Evolutionary conservation across 768 basidiomycete species (phyloP), one percentile per base, ranked within the genome.

Genomic region (Daedaleopsis sinensis): DNA sequence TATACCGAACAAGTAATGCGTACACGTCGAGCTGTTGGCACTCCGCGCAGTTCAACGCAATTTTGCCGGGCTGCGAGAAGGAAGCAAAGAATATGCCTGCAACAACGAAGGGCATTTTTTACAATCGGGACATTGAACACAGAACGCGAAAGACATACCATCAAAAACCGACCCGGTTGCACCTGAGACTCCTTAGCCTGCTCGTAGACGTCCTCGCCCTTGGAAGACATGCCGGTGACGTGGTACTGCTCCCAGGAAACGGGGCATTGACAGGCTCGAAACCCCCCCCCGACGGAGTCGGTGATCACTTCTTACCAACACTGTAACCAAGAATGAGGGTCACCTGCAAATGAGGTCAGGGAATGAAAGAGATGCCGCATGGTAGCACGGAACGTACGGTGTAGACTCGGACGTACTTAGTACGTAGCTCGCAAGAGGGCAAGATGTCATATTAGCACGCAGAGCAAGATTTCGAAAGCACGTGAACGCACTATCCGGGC

Each of bases 11-110:
- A 68, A 98, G 91, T 11, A 96, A 98, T 21, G 97, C 97, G 76
- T 98, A 99, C 68, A 99, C 98, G 76, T 99, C 97, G 65, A 99
- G 91, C 73, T 96, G 93, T 74, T 98, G 96, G 67, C 97, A 91
- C 95, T 98, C 98, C 64, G 97, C 97, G 61, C 98, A 96, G 74
- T 99, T 99, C 97, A 97, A 99, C 61, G 97, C 98, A 65, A 96
- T 94, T 77, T 99, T 97, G 3, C 94, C 96, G 19, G 88, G 88
- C 76, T 93, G 91, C 55, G 96, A 98, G 68, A 96, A 94, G 66
- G 96, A 96, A 48, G 97, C 98, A 82, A 96, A 98, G 66, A 99
- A 90, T 70, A 98, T 99, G 68, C 97, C 96, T 98, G 61, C 11
- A 19, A 51, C 49, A 12, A 36, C 35, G 19, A 32, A n/a, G 23